Evolutionary conservation across 805 yeast genomes (phyloP).

Genomic region (Teunomyces atbi): DNA sequence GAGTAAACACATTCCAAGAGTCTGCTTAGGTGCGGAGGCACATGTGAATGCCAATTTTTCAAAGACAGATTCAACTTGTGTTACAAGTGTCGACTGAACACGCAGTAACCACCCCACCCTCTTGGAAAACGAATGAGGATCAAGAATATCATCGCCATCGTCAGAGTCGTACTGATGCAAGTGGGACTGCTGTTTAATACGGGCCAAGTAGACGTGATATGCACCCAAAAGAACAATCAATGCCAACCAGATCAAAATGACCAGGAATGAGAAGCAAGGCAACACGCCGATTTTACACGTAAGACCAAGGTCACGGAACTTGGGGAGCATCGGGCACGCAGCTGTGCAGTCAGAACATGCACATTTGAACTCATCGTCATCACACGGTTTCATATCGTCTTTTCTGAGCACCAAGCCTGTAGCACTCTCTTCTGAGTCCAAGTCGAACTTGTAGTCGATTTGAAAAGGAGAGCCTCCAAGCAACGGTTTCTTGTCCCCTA

Average conservation of each 20-base stretch:
- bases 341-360: slow-evolving; percentile 88
- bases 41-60: slow-evolving; percentile 56
- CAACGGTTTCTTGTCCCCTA: slow-evolving; percentile 92
- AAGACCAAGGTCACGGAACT: slow-evolving; percentile 33
- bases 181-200: not conserved
- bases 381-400: slow-evolving; percentile 49
- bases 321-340: slow-evolving; percentile 71
- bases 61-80: slow-evolving; percentile 33
- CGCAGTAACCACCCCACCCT: not conserved
- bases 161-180: not conserved
- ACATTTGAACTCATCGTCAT: slow-evolving; percentile 66
- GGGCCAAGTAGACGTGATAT: slow-evolving; percentile 31
- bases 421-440: slow-evolving; percentile 11
- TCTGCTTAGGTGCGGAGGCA: slow-evolving; percentile 52
- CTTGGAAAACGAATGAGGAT: not conserved
- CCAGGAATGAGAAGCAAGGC: slow-evolving; percentile 71
- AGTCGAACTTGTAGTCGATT: slow-evolving; percentile 65
- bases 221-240: slow-evolving; percentile 42
- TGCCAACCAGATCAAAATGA: slow-evolving; percentile 49
- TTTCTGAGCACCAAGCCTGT: slow-evolving; percentile 20
- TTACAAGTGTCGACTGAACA: slow-evolving; percentile 6
- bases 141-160: not conserved
- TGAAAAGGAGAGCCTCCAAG: slow-evolving; percentile 96
- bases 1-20: slow-evolving; percentile 21
- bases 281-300: slow-evolving; percentile 58